Conservation (phyloP, 139 green algal species). For the Closterium sp. region DNA sequence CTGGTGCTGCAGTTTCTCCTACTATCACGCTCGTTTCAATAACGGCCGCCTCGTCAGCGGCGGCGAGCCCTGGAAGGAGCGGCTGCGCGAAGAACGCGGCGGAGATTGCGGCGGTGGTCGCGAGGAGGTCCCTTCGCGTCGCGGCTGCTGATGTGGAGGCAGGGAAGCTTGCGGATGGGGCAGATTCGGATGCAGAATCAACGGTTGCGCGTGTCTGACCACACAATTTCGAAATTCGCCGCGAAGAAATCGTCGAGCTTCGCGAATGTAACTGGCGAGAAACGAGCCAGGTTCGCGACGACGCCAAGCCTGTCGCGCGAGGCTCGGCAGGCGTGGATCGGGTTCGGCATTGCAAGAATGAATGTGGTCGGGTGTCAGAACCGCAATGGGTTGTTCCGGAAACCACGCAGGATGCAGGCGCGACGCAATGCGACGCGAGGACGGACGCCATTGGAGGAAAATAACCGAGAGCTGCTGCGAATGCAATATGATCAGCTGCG, state of each 20-base stretch:
- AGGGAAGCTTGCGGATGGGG: neutral
- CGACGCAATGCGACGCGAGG: neutral
- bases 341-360: neutral
- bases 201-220: neutral
- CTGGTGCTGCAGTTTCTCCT: neutral
- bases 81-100: neutral
- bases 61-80: neutral
- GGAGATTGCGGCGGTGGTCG: neutral
- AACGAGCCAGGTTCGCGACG: neutral
- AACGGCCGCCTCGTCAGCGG: neutral
- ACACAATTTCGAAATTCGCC: neutral
- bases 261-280: neutral
- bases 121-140: neutral
- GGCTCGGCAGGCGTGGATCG: neutral
- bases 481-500: neutral
- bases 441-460: neutral
- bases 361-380: neutral
- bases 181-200: neutral
- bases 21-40: neutral
- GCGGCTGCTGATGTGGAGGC: neutral
- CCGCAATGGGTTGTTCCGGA: no score
- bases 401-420: no score
- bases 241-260: neutral
- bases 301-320: neutral
- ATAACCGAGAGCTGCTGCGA: neutral